A percentile compares a stretch with the other conserved stretches of the same genome.
Evolutionary conservation across 2,329 filamentous ascomycete species (phyloP).

Genomic region (Penicillium sp.): DNA sequence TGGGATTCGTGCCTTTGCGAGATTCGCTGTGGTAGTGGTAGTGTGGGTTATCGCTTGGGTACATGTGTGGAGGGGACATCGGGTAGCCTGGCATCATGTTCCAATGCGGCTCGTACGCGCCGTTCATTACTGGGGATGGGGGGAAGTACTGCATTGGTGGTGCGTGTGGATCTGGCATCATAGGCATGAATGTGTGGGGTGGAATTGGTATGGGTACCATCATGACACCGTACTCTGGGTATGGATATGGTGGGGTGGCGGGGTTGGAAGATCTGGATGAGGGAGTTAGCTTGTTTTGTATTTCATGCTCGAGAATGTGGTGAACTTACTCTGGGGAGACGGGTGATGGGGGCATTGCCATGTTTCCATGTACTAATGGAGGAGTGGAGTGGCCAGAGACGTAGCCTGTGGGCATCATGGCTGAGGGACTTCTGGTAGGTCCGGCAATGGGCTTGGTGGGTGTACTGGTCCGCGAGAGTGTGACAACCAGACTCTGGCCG

Average conservation of each 20-base stretch:
- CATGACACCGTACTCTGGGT: conserved; percentile 29
- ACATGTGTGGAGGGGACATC: conserved; percentile 20
- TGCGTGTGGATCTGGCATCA: conserved; percentile 26
- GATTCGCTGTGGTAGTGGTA: conserved; percentile 4
- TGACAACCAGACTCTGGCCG: conserved; percentile 44
- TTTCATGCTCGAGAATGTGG: neutral
- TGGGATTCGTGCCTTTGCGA: conserved; percentile 10
- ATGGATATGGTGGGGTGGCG: conserved; percentile 21
- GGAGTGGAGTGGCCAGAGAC: conserved; percentile 34
- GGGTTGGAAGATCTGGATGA: conserved; percentile 23
- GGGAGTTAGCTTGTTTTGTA: conserved; percentile 1
- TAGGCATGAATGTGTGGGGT: conserved; percentile 23
- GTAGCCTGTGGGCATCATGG: conserved; percentile 28
- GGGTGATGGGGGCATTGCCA: conserved; percentile 34
- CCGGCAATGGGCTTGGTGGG: conserved; percentile 44
- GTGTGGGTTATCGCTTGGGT: conserved; percentile 6
- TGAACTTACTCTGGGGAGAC: conserved; percentile 38
- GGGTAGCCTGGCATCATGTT: conserved; percentile 31
- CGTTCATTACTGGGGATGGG: conserved; percentile 30
- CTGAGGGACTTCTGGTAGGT: conserved; percentile 39
- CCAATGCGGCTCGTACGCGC: conserved; percentile 27
- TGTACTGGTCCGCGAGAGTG: conserved; percentile 40
- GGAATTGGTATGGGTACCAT: conserved; percentile 23
- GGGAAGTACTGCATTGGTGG: conserved; percentile 24
- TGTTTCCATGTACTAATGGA: conserved; percentile 28